phyloP scores from a whole-genome alignment of 345 rosid species.

The Viola odorata region DNA sequence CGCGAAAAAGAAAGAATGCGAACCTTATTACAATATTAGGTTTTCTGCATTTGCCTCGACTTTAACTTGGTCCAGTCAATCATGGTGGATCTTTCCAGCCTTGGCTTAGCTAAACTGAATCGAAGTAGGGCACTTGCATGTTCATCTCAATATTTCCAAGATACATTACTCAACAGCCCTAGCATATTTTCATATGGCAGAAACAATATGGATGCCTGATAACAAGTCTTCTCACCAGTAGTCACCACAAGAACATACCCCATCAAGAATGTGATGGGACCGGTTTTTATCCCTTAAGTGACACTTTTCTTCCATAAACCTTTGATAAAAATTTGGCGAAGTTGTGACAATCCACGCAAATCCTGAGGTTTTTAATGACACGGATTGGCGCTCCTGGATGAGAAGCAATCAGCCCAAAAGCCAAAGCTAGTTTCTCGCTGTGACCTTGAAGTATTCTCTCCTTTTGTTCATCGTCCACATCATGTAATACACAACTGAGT shows the following conservation, averaged over 20 bases:
- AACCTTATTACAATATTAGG: too few relatives aligned
- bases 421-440: slow-evolving; percentile 84
- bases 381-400: slow-evolving; percentile 44
- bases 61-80: too few relatives aligned
- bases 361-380: slow-evolving; percentile 73
- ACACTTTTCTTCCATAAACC: slow-evolving; percentile 49
- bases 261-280: slow-evolving; percentile 55
- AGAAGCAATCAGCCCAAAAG: slow-evolving; percentile 60
- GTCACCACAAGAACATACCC: slow-evolving; percentile 76
- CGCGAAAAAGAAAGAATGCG: too few relatives aligned
- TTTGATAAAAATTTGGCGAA: slow-evolving; percentile 72
- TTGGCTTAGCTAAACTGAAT: neutral
- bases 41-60: too few relatives aligned
- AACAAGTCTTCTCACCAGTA: slow-evolving; percentile 51
- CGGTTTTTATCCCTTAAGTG: slow-evolving; percentile 75
- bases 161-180: neutral
- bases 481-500: slow-evolving; percentile 67
- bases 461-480: slow-evolving; percentile 90
- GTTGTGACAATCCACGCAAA: slow-evolving; percentile 86
- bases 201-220: neutral
- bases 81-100: too few relatives aligned
- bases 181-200: neutral
- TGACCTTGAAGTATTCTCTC: slow-evolving; percentile 75
- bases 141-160: neutral
- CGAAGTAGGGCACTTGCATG: neutral